phyloP scores from a whole-genome alignment of 164 flowering plant species.

The Chimonanthus praecox region DNA sequence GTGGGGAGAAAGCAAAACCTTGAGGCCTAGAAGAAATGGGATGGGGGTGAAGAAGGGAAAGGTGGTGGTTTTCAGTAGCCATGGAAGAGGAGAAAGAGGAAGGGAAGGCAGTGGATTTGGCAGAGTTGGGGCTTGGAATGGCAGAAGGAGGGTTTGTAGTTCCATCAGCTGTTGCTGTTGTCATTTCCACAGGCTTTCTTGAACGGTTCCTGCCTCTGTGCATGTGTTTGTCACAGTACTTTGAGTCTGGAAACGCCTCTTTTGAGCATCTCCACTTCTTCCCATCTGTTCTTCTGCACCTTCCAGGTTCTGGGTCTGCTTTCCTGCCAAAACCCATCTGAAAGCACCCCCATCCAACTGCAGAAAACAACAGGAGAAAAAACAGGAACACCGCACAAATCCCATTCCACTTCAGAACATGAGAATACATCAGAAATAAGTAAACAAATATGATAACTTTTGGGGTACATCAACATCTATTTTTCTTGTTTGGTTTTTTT shows the following conservation, averaged over 20 bases:
- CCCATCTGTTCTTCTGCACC: slow-evolving; percentile 73
- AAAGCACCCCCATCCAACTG: slow-evolving; percentile 52
- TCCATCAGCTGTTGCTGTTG: slow-evolving; percentile 9
- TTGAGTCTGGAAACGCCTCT: slow-evolving; percentile 51
- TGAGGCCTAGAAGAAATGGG: slow-evolving; percentile 24
- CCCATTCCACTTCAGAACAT: not conserved
- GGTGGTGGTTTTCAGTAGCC: slow-evolving; percentile 7
- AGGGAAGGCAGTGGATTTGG: slow-evolving; percentile 6
- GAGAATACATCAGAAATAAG: not conserved
- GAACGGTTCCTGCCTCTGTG: slow-evolving; percentile 68
- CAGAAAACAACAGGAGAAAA: slow-evolving; percentile 6
- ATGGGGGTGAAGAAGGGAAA: slow-evolving; percentile 13
- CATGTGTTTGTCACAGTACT: slow-evolving; percentile 71
- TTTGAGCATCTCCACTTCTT: slow-evolving; percentile 70
- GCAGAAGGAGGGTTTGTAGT: slow-evolving; percentile 7
- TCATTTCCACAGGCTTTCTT: slow-evolving; percentile 57
- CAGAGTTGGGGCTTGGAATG: not conserved
- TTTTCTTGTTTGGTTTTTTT: too few relatives aligned
- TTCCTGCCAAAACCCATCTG: slow-evolving; percentile 50
- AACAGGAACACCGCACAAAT: slow-evolving; percentile 7
- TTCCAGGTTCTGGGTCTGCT: slow-evolving; percentile 63
- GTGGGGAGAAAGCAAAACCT: slow-evolving; percentile 16
- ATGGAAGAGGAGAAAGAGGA: slow-evolving; percentile 13
- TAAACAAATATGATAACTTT: too few relatives aligned
- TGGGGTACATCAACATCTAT: too few relatives aligned